phyloP scores from a whole-genome alignment of 2,329 filamentous ascomycete genomes.

The Fusarium piperis region DNA sequence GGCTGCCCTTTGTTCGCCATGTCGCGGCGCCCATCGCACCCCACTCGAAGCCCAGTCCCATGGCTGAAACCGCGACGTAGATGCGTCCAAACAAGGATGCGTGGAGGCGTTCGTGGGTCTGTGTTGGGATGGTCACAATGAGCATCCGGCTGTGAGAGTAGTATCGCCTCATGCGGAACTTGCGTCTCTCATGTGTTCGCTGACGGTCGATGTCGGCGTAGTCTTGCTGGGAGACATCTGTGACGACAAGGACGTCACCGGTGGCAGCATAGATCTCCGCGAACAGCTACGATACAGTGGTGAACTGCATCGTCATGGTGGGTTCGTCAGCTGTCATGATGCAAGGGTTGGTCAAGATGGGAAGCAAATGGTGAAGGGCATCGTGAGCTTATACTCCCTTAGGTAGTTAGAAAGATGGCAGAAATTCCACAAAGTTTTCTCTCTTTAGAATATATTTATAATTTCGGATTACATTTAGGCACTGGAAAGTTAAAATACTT shows the following conservation, averaged over 20 bases:
- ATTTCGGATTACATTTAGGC: background rate
- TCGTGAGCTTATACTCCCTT: background rate
- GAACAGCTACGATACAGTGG: background rate
- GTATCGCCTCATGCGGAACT: background rate
- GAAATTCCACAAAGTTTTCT: too few relatives aligned
- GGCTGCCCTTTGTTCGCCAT: background rate
- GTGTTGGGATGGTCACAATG: background rate
- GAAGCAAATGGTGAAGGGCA: background rate
- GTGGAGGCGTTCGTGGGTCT: background rate
- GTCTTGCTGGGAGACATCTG: background rate
- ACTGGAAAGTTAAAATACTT: background rate
- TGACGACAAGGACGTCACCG: background rate
- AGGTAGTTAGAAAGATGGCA: too few relatives aligned
- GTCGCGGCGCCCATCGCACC: background rate
- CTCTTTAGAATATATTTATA: background rate
- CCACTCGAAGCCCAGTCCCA: background rate
- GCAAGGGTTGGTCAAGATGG: background rate
- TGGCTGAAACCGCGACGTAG: background rate
- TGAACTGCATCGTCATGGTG: background rate
- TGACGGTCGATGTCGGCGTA: background rate
- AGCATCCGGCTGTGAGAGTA: background rate
- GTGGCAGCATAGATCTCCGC: background rate
- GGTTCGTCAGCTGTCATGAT: background rate
- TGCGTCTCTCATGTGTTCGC: background rate
- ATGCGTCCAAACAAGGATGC: background rate